Percentiles rank a stretch among this genome's conserved stretches.
These are phyloP conservation scores for Heteromeles arbutifolia DNA, from an alignment of 306 rosid species.

Conservation along the genomic window DNA sequence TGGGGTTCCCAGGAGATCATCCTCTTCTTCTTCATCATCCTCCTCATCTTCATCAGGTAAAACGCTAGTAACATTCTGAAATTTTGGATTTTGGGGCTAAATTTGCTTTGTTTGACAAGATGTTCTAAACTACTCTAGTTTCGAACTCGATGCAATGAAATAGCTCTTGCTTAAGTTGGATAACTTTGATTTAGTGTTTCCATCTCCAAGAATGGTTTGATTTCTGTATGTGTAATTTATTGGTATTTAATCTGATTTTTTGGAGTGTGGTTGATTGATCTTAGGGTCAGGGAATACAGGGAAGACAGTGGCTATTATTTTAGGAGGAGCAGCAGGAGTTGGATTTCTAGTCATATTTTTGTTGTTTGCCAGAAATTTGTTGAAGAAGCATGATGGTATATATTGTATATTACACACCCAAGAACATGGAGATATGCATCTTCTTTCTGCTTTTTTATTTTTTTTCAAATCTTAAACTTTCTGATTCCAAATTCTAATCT, in stretches of 20 bases:
- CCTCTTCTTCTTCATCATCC: slow-evolving; percentile 38
- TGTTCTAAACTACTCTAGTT: too few species aligned
- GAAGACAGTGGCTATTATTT: slow-evolving; percentile 80
- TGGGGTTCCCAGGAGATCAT: slow-evolving; percentile 74
- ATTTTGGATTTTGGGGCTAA: slow-evolving; percentile 1
- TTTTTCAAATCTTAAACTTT: neutral
- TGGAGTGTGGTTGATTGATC: slow-evolving; percentile 11
- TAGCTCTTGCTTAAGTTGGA: neutral
- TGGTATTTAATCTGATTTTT: slow-evolving; percentile 10
- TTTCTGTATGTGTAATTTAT: neutral
- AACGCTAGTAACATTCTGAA: neutral
- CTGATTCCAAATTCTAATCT: slow-evolving; percentile 11
- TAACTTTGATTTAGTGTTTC: neutral
- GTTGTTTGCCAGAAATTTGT: slow-evolving; percentile 69
- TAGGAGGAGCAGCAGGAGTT: slow-evolving; percentile 83
- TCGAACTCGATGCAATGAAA: too few species aligned
- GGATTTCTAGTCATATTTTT: slow-evolving; percentile 68
- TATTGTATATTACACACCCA: neutral
- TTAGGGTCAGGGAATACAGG: slow-evolving; percentile 62
- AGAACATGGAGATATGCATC: slow-evolving; percentile 4
- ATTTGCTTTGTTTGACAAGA: too few species aligned
- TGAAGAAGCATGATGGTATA: slow-evolving; percentile 83
- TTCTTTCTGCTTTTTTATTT: neutral
- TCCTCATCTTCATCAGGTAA: slow-evolving; percentile 62
- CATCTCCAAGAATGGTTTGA: neutral